phyloP scores from a whole-genome alignment of 352 stramenopile species.

The Phytophthora pini region DNA sequence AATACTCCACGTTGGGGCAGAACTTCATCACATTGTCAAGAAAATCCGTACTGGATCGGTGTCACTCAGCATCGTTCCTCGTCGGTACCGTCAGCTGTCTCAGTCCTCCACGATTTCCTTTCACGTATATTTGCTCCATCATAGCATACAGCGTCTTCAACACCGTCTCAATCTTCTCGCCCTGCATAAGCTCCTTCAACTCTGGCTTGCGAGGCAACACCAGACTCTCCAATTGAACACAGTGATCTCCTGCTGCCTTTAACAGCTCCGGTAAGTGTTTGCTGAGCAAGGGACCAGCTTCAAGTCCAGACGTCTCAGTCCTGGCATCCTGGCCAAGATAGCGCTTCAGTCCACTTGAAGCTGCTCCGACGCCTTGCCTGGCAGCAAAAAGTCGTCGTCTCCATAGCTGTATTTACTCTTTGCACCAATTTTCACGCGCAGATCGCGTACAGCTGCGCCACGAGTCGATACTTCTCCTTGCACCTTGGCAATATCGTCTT shows the following conservation, averaged over 20 bases:
- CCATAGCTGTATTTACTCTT: slow-evolving; percentile 1
- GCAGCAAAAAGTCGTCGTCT: background rate
- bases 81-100: slow-evolving; percentile 34
- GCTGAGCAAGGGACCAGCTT: slow-evolving; percentile 22
- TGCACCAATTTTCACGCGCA: background rate
- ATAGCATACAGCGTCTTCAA: slow-evolving; percentile 25
- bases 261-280: slow-evolving; percentile 22
- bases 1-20: slow-evolving; percentile 31
- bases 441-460: slow-evolving; percentile 2
- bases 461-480: slow-evolving; percentile 5
- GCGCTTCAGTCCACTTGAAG: slow-evolving; percentile 23
- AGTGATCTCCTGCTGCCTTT: slow-evolving; percentile 20
- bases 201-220: slow-evolving; percentile 24
- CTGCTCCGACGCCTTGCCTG: slow-evolving; percentile 12
- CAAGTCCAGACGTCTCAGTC: slow-evolving; percentile 25
- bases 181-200: background rate
- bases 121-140: slow-evolving; percentile 18
- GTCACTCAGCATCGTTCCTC: slow-evolving; percentile 10
- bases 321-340: slow-evolving; percentile 7
- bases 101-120: slow-evolving; percentile 23
- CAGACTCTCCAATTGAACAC: slow-evolving; percentile 29
- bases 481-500: slow-evolving; percentile 7
- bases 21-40: slow-evolving; percentile 31
- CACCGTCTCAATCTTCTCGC: slow-evolving; percentile 7
- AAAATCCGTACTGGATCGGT: slow-evolving; percentile 22